Base-by-base conservation (phyloP, 352 stramenopile genomes). In the Globisporangium paddicum region DNA sequence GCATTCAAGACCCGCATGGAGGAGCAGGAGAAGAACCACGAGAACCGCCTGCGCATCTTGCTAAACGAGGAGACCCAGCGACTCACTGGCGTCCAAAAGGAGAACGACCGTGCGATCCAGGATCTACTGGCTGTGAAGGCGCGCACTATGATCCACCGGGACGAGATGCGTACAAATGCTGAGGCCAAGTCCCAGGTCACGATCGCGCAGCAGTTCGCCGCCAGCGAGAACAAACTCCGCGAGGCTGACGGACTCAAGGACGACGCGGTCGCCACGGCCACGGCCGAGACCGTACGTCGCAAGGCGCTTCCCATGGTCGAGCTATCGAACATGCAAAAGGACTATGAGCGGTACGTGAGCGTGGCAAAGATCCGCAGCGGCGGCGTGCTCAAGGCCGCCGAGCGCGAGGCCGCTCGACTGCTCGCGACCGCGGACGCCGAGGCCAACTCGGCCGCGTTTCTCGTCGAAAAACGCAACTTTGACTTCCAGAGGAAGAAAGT, bases 1-100 rank as follows among this genome's bases (percentile, higher is more conserved):
- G 13, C 79, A 18, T 93, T 94, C 68, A 93, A 96, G 73, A 93
- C 84, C 8, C 74, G 80, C 25, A 96, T 96, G 79, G 79, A 91
- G 46, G 86, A 96, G 68, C 82, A 93, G 61, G 84, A 94, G 63
- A 96, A 96, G 72, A 93, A 90, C 58, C 84, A 96, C 56, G 83
- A 95, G 71, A 96, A 92, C 69, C 80, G 84, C 19, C 65, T 93
- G 67, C 75, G 87, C 25, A 90, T 90, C n/a, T 55, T 96, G 18
- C 52, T 94, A 28, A 93, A 96, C 49, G 73, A 94, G 60, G 86
- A 93, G 44, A 94, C 86, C 2, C 76, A 90, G 63, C 89, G 87
- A 37, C 72, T 94, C 55, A 92, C 86, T 13, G 82, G 76, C 4
- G 67, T 94, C 13, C 71, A 91, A 46, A 96, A 91, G 42, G 71